Conservation (phyloP, 192 early-diverging fungal species). For the Borealophlyctis nickersoniae region DNA sequence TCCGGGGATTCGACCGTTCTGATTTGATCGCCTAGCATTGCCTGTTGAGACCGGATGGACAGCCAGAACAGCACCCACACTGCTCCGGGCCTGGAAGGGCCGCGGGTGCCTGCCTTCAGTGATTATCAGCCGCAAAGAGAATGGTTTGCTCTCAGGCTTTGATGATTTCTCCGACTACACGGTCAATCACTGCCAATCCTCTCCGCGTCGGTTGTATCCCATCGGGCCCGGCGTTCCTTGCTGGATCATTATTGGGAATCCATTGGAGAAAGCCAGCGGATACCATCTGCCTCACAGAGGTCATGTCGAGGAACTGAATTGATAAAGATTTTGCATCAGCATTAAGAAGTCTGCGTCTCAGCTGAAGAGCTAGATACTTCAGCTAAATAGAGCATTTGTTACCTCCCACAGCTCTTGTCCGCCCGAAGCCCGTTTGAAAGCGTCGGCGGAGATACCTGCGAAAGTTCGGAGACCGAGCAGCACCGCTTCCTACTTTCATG, state of each 20-base stretch:
- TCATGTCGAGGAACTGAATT: slow-evolving; percentile 3
- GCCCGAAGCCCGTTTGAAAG: not conserved
- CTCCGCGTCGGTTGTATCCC: slow-evolving; percentile 8
- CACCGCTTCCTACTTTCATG: not conserved
- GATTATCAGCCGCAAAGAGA: no score
- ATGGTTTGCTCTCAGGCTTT: not conserved
- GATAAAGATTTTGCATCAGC: not conserved
- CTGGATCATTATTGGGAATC: not conserved
- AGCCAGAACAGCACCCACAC: no score
- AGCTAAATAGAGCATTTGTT: not conserved
- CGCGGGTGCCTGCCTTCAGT: no score
- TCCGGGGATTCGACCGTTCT: no score
- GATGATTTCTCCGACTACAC: slow-evolving; percentile 13
- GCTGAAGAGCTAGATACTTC: not conserved
- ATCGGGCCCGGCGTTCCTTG: not conserved
- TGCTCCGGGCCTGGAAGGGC: no score
- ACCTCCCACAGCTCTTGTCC: not conserved
- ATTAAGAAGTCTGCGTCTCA: not conserved
- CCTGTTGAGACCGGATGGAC: no score
- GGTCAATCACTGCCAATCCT: slow-evolving; percentile 18
- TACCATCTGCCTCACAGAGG: not conserved
- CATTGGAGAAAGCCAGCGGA: slow-evolving; percentile 1
- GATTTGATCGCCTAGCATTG: no score
- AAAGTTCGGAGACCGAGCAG: not conserved
- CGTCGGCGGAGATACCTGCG: not conserved